Base-by-base conservation (phyloP, 2,329 filamentous ascomycete genomes). In the Penicillium expansum region DNA sequence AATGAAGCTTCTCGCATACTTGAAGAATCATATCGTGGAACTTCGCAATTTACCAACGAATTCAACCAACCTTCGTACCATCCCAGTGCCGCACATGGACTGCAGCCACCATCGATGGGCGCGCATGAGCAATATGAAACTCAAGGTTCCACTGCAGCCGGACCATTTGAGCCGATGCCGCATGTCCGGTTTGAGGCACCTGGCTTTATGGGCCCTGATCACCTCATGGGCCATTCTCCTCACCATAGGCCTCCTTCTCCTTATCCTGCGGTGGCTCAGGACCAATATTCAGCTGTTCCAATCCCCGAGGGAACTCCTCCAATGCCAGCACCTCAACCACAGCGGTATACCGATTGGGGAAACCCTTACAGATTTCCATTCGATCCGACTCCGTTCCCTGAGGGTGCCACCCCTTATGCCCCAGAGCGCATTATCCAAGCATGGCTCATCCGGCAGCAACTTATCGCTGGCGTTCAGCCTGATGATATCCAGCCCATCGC, bases 381-480 rank as follows among this genome's bases (percentile, higher is more conserved):
- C 3, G 18, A 20, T 6, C 33, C 27, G 6, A 16, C 9, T 18
- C 18, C 16, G 4, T 14, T 48, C 5, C 43, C 51, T 18, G 43
- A 32, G 11, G 27, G 4, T 39, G 27, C 27, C 16, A 16, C 37
- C 14, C 27, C 38, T 8, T 32, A 41, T 37, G 5, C 18, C 14
- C 22, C 48, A n/a, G 48, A 57, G 6, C 30, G 59, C 2, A 41
- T 55, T 11, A 44, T 73, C 10, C 67, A 71, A 32, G 58, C 55
- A 5, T 69, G 66, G 43, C 59, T 73, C 14, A 59, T 72, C 39
- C 65, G 65, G 5, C 65, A 69, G 52, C 71, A 73, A 51, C 47
- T 66, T 7, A 18, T 71, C 10, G 69, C 62, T 10, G 71, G 71
- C 4, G 64, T 73, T 27, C 50, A 61, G 1, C 61, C 56, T 5